A percentile compares a stretch with the other conserved stretches of the same genome.
Evolutionary conservation across 305 asterid genomes (phyloP).

Genomic region (Fraxinus greggii): DNA sequence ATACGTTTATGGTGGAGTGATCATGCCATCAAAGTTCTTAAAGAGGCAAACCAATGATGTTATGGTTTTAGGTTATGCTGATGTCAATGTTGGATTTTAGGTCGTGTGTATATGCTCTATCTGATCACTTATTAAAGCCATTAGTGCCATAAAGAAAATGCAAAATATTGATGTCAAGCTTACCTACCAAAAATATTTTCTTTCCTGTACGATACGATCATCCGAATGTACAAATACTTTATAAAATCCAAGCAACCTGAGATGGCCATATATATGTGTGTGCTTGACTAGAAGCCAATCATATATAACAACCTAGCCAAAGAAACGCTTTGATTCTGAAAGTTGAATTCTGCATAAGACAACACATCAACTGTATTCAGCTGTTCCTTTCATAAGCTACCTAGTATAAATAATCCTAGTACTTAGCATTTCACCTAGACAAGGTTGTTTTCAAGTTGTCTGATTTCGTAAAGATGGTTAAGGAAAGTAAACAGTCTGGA

Average conservation of each 20-base stretch:
- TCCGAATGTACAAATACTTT: conserved; percentile 25
- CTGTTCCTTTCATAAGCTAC: neutral
- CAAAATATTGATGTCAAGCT: conserved; percentile 26
- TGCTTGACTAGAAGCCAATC: conserved; percentile 30
- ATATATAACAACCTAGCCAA: conserved; percentile 22
- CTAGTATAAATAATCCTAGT: neutral
- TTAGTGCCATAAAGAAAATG: conserved; percentile 20
- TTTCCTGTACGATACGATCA: conserved; percentile 36
- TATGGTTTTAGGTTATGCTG: conserved; percentile 29
- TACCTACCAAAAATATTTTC: conserved; percentile 42
- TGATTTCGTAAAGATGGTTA: conserved; percentile 25
- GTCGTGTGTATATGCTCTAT: conserved; percentile 24
- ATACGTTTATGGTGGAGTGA: neutral
- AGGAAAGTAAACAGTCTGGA: conserved; percentile 27
- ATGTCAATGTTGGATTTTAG: conserved; percentile 30
- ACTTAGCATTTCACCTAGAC: neutral
- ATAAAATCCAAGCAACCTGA: conserved; percentile 25
- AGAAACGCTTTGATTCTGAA: conserved; percentile 23
- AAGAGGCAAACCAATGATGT: conserved; percentile 27
- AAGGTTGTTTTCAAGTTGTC: neutral
- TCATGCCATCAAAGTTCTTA: neutral
- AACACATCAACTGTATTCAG: neutral
- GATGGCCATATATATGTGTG: conserved; percentile 29
- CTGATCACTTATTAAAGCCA: conserved; percentile 16
- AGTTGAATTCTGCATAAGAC: conserved; percentile 14